Base-by-base conservation (phyloP, 2,329 filamentous ascomycete species). In the Trichoderma simmonsii region DNA sequence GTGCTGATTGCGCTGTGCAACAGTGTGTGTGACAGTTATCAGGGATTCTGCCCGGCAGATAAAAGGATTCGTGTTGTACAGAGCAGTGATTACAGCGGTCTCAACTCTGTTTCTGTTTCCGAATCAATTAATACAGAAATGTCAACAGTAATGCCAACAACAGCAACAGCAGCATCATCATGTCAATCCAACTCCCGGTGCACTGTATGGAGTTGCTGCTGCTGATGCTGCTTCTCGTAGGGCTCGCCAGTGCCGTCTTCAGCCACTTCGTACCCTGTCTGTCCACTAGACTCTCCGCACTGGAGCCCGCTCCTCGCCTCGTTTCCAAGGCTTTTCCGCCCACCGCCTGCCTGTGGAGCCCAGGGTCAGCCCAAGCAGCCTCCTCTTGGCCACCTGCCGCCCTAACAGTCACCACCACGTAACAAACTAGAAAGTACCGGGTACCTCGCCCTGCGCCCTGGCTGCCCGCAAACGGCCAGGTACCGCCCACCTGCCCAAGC, bases 271-370 rank as follows among this genome's bases (percentile, higher is more conserved):
- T n/a, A 32, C 56, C 15, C 24, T 59, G 56, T n/a, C 18, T 30
- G 26, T 30, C 26, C 24, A 9, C 32, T 48, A 26, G n/a, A 24
- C 60, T 39, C 61, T 48, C 36, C 26, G 61, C 36, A 63, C 61
- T 48, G 32, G 60, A 48, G 34, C 61, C 12, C 18, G 60, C 34
- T n/a, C 39, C 39, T 56, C 34, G 65, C 54, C 34, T 59, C 51
- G 32, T 39, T 39, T 67, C 32, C 32, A 67, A 67, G 30, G 34
- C 64, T 34, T 57, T 67, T 67, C n/a, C 64, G 56, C 54, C 64
- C 64, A 67, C 64, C 64, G 64, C 64, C 64, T 59, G 65, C 36
- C 15, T 43, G 36, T 26, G 51, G 62, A 54, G 65, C 32, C 65
- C 6, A 30, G 18, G 62, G 62, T 18, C 32, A 39, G 65, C 65